phyloP scores from a whole-genome alignment of 75 land plant genomes.

The Cryptomeria japonica region DNA sequence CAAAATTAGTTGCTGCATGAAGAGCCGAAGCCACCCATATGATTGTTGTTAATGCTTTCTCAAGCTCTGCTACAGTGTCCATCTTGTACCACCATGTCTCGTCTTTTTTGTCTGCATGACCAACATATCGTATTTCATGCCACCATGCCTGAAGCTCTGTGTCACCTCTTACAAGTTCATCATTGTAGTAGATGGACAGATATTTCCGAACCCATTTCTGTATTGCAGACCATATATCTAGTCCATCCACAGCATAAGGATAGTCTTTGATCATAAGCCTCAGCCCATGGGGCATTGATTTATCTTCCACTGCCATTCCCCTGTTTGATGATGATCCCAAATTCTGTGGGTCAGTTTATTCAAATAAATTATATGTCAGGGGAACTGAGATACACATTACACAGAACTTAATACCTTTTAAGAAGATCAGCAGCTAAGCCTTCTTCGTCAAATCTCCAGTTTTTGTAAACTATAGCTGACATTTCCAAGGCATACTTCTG shows the following conservation, averaged over 20 bases:
- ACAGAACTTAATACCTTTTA: conserved; percentile 22
- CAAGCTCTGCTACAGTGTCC: conserved; percentile 30
- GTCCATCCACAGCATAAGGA: conserved; percentile 79
- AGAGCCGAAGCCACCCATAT: conserved; percentile 74
- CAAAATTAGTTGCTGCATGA: conserved; percentile 53
- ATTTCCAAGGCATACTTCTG: conserved; percentile 66
- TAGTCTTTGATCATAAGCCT: conserved; percentile 58
- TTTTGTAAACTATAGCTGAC: conserved; percentile 62
- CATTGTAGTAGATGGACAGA: conserved; percentile 5
- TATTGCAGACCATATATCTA: conserved; percentile 17
- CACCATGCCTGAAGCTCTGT: conserved; percentile 72
- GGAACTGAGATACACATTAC: too few species aligned
- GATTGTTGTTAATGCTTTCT: conserved; percentile 45
- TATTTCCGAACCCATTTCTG: too few species aligned
- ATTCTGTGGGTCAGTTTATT: too few species aligned
- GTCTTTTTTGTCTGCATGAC: conserved; percentile 75
- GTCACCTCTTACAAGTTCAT: conserved; percentile 39
- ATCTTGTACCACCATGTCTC: conserved; percentile 69
- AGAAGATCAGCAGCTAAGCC: conserved; percentile 65
- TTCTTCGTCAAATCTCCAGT: conserved; percentile 10
- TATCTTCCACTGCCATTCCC: conserved; percentile 63
- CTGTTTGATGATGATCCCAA: conserved; percentile 26
- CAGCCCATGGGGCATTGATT: neutral
- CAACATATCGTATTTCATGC: conserved; percentile 49
- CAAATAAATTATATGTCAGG: too few species aligned